Evolutionary conservation across 495 filamentous ascomycete species (phyloP).

Genomic region (Talaromyces nanjingensis): DNA sequence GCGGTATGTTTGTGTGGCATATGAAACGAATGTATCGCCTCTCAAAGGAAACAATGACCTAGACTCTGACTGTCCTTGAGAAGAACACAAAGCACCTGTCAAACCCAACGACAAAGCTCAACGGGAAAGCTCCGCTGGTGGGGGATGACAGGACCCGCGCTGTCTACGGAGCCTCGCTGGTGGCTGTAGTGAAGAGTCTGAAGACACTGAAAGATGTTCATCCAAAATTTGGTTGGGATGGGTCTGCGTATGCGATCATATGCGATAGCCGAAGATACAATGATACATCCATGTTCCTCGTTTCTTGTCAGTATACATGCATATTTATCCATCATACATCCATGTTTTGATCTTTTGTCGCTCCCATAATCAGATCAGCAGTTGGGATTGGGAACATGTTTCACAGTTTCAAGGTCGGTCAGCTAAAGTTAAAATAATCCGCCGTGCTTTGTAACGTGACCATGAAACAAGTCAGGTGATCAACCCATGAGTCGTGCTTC

Average conservation of each 20-base stretch:
- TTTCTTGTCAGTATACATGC: background rate
- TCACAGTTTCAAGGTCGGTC: background rate
- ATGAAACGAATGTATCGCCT: background rate
- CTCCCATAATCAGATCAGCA: background rate
- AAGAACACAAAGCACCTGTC: background rate
- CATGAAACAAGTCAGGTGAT: background rate
- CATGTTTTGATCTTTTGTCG: background rate
- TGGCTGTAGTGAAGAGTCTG: background rate
- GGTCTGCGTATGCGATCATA: background rate
- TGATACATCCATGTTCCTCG: background rate
- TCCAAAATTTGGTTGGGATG: background rate
- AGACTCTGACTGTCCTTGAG: background rate
- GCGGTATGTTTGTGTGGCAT: background rate
- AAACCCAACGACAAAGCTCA: background rate
- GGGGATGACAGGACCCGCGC: background rate
- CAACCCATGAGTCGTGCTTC: background rate
- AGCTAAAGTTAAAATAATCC: background rate
- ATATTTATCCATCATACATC: background rate
- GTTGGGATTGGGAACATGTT: background rate
- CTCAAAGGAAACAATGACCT: background rate
- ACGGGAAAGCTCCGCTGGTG: slow-evolving; percentile 3
- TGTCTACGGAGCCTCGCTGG: background rate
- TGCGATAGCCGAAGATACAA: background rate
- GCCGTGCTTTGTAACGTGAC: background rate
- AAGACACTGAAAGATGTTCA: background rate